These are phyloP conservation scores for Epichloe glyceriae DNA, from an alignment of 2,329 filamentous ascomycete species.

Conservation along the genomic window DNA sequence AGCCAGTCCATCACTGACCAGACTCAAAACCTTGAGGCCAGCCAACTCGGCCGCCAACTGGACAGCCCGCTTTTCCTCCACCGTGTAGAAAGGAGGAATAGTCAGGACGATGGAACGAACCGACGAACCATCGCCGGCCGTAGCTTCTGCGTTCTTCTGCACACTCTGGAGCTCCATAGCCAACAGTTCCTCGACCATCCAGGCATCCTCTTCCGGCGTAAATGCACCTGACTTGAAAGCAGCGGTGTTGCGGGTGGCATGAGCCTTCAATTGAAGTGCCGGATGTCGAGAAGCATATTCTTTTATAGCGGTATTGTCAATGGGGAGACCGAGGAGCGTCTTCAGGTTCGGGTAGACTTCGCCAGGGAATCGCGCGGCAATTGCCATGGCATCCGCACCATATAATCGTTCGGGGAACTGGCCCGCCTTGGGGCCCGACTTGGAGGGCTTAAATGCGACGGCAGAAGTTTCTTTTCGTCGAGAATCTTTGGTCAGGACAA, in stretches of 20 bases:
- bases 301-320: constrained; percentile 46
- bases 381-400: constrained; percentile 78
- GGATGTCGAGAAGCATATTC: constrained; percentile 69
- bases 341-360: constrained; percentile 96
- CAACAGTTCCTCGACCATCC: constrained; percentile 82
- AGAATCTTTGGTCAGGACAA: constrained; percentile 94
- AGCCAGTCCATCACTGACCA: constrained; percentile 81
- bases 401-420: constrained; percentile 81
- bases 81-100: constrained; percentile 78
- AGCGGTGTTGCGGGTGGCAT: constrained; percentile 51
- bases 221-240: constrained; percentile 70
- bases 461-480: constrained; percentile 89
- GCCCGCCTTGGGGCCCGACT: constrained; percentile 46
- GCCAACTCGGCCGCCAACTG: constrained; percentile 76
- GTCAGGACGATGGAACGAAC: constrained; percentile 81
- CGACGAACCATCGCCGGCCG: constrained; percentile 62
- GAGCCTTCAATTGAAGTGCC: constrained; percentile 53
- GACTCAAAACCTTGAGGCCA: constrained; percentile 69
- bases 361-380: constrained; percentile 75
- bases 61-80: constrained; percentile 78
- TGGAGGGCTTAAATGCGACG: constrained; percentile 84
- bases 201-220: constrained; percentile 45
- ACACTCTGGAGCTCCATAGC: constrained; percentile 95
- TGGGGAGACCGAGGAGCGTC: constrained; percentile 64
- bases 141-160: constrained; percentile 70